Percentiles rank a stretch among this genome's conserved stretches.
These are phyloP conservation scores for Adenanthera pavonina DNA, from an alignment of 306 rosid species.

Conservation along the genomic window DNA sequence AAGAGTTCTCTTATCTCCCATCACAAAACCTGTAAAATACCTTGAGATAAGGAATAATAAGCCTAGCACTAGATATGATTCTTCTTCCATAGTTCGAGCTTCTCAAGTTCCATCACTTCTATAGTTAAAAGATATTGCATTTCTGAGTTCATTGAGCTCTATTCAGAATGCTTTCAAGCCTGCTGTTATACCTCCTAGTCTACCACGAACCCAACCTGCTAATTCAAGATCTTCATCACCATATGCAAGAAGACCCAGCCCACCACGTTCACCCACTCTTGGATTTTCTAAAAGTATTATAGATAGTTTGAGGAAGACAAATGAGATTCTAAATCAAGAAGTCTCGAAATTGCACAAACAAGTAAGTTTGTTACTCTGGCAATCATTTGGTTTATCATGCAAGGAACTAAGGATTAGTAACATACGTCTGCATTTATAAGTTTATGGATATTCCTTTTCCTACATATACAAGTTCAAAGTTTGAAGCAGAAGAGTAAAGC, in stretches of 20 bases:
- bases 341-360: slow-evolving; percentile 69
- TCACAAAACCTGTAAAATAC: slow-evolving; percentile 62
- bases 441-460: slow-evolving; percentile 39
- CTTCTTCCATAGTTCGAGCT: slow-evolving; percentile 59
- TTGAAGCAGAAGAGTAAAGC: slow-evolving; percentile 62
- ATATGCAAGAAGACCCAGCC: slow-evolving; percentile 77
- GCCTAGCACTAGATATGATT: slow-evolving; percentile 50
- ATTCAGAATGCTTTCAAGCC: slow-evolving; percentile 64
- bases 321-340: slow-evolving; percentile 70
- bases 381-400: slow-evolving; percentile 24
- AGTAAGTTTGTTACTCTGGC: slow-evolving; percentile 47
- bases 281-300: slow-evolving; percentile 83
- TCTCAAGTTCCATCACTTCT: slow-evolving; percentile 65
- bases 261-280: slow-evolving; percentile 71
- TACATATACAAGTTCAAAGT: slow-evolving; percentile 56
- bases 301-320: slow-evolving; percentile 77
- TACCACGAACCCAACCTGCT: slow-evolving; percentile 48
- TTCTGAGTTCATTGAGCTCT: slow-evolving; percentile 72
- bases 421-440: slow-evolving; percentile 19
- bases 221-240: slow-evolving; percentile 68
- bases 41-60: slow-evolving; percentile 60
- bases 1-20: slow-evolving; percentile 66
- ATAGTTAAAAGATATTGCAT: slow-evolving; percentile 74
- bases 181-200: slow-evolving; percentile 39
- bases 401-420: neutral